These are phyloP conservation scores for Pythium vanterpoolii DNA, from an alignment of 352 stramenopile species.

Conservation along the genomic window DNA sequence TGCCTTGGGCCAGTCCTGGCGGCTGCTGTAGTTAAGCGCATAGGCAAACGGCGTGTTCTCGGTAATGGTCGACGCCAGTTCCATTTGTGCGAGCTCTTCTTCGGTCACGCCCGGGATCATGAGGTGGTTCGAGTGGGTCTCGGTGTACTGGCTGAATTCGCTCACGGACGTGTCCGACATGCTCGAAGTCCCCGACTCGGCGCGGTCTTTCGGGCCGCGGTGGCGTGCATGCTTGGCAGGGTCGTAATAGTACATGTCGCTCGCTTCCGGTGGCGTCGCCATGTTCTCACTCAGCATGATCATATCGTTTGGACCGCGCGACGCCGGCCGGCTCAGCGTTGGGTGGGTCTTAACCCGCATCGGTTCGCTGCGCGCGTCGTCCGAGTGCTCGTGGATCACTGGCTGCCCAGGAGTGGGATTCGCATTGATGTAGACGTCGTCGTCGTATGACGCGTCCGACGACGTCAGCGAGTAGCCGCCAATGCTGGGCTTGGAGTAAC, in stretches of 20 bases:
- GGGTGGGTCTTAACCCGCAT: conserved; percentile 47
- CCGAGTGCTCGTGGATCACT: conserved; percentile 32
- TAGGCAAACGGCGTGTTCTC: conserved; percentile 82
- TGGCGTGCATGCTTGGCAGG: conserved; percentile 14
- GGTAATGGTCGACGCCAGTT: conserved; percentile 58
- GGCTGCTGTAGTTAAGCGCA: conserved; percentile 74
- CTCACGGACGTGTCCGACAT: conserved; percentile 39
- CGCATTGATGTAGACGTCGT: conserved; percentile 29
- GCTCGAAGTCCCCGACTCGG: conserved; percentile 26
- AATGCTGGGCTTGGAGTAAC: conserved; percentile 43
- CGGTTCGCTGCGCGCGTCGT: conserved; percentile 48
- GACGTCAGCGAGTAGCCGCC: conserved; percentile 45
- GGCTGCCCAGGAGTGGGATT: conserved; percentile 25
- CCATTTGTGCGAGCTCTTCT: conserved; percentile 51
- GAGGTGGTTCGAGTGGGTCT: conserved; percentile 12
- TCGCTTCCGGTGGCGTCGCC: conserved; percentile 14
- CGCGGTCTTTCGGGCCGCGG: conserved; percentile 18
- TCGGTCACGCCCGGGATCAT: conserved; percentile 38
- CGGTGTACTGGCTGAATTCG: conserved; percentile 43
- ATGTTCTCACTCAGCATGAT: conserved; percentile 42
- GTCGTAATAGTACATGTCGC: conserved; percentile 21
- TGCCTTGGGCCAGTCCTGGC: conserved; percentile 81
- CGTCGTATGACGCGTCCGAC: conserved; percentile 46
- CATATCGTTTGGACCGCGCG: conserved; percentile 44
- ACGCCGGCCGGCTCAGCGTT: conserved; percentile 13